Evolutionary conservation across 371 early-diverging fungal species (phyloP).

Genomic region (Circinella minor): DNA sequence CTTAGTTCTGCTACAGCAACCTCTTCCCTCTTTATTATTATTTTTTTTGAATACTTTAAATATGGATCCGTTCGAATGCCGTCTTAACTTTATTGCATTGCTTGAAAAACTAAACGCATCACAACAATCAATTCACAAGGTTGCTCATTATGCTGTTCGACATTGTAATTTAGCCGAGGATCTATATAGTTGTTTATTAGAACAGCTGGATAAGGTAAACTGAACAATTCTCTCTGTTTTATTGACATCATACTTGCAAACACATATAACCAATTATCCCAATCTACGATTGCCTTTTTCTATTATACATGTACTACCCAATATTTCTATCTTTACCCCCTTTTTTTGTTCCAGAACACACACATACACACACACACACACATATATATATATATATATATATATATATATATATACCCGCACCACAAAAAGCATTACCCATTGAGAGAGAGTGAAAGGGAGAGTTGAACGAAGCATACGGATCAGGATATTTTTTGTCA

Average conservation of each 20-base stretch:
- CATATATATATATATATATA: no score
- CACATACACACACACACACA: no score
- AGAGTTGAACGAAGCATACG: no score
- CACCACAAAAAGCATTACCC: no score
- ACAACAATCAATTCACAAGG: constrained; percentile 76
- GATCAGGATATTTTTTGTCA: no score
- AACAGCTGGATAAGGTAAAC: constrained; percentile 71
- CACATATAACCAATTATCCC: background rate
- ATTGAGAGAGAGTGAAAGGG: no score
- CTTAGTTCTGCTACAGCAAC: no score
- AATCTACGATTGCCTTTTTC: no score
- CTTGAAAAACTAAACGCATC: constrained; percentile 76
- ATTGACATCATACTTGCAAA: constrained; percentile 12
- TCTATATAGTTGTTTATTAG: constrained; percentile 75
- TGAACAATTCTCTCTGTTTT: constrained; percentile 8
- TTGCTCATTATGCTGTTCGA: constrained; percentile 70
- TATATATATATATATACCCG: no score
- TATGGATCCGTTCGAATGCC: constrained; percentile 81
- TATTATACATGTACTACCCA: no score
- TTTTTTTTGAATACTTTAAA: constrained; percentile 26
- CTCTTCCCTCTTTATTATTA: background rate
- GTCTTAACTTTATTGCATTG: constrained; percentile 65
- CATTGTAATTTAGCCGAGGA: constrained; percentile 71
- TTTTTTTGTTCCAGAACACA: no score
- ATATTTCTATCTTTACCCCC: no score